Conservation (phyloP, 1,284 basidiomycete species). For the Rhodofomes roseus region DNA sequence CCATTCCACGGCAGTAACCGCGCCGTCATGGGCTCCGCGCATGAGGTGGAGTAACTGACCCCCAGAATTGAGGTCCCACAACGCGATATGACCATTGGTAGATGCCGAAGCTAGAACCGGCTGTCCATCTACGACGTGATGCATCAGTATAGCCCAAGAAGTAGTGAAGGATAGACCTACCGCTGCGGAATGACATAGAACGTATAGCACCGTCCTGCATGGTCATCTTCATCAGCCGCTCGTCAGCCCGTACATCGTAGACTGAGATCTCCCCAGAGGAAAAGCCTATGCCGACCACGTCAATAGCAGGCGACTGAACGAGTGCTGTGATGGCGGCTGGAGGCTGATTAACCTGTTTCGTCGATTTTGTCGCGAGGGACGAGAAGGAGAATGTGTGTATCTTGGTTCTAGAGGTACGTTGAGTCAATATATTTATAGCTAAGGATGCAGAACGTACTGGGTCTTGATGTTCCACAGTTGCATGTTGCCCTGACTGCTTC, state of each 20-base stretch:
- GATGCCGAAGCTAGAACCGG: conserved; percentile 85
- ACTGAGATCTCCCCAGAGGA: conserved; percentile 85
- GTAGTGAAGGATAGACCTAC: conserved; percentile 39
- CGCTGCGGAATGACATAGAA: conserved; percentile 84
- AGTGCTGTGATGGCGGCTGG: conserved; percentile 69
- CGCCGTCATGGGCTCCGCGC: conserved; percentile 83
- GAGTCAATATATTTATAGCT: neutral
- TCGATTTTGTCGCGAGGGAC: conserved; percentile 46
- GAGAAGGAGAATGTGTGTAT: conserved; percentile 60
- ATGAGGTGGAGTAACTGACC: conserved; percentile 82
- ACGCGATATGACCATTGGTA: conserved; percentile 80
- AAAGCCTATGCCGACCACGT: conserved; percentile 91
- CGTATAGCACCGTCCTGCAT: conserved; percentile 82
- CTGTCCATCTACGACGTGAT: conserved; percentile 62
- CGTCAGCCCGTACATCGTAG: conserved; percentile 88
- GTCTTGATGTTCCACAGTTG: conserved; percentile 95
- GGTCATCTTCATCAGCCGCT: conserved; percentile 82
- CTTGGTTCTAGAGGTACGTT: conserved; percentile 43
- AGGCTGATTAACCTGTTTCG: conserved; percentile 31
- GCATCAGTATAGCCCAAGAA: neutral
- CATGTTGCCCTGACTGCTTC: conserved; percentile 77
- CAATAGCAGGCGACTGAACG: conserved; percentile 92
- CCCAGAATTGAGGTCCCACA: conserved; percentile 87
- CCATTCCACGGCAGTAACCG: conserved; percentile 82
- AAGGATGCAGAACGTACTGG: conserved; percentile 46